phyloP scores from a whole-genome alignment of 2,329 filamentous ascomycete species.

The Diaporthe vexans region DNA sequence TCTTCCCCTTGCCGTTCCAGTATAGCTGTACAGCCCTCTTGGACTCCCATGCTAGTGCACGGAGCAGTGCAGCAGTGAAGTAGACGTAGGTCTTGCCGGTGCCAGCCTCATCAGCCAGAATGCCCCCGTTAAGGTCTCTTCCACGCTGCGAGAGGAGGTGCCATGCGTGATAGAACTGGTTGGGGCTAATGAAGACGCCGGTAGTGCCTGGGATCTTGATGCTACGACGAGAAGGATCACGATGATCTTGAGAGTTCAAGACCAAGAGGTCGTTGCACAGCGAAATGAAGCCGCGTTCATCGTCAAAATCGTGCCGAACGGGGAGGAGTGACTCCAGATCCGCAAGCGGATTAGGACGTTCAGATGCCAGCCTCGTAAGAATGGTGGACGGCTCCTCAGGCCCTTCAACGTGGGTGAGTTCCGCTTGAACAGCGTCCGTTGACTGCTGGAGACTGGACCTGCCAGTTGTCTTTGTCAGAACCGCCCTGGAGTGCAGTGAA shows the following conservation, averaged over 20 bases:
- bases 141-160: constrained; percentile 3
- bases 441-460: not conserved
- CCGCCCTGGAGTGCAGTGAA: not conserved
- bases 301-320: not conserved
- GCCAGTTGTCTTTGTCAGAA: not conserved
- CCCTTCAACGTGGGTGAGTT: not conserved
- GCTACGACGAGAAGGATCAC: not conserved
- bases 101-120: constrained; percentile 31
- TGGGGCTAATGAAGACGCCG: not conserved
- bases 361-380: not conserved
- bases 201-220: constrained; percentile 17
- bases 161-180: constrained; percentile 27
- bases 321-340: not conserved
- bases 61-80: not conserved
- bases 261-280: not conserved
- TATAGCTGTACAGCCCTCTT: not conserved
- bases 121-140: not conserved
- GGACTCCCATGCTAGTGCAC: constrained; percentile 2
- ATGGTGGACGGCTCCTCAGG: not conserved
- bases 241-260: not conserved
- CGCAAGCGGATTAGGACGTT: not conserved
- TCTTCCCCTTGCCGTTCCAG: not conserved
- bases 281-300: not conserved
- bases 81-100: constrained; percentile 25
- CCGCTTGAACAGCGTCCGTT: not conserved